Conservation (phyloP, 2,329 filamentous ascomycete genomes). For the Xylaria sp. region DNA sequence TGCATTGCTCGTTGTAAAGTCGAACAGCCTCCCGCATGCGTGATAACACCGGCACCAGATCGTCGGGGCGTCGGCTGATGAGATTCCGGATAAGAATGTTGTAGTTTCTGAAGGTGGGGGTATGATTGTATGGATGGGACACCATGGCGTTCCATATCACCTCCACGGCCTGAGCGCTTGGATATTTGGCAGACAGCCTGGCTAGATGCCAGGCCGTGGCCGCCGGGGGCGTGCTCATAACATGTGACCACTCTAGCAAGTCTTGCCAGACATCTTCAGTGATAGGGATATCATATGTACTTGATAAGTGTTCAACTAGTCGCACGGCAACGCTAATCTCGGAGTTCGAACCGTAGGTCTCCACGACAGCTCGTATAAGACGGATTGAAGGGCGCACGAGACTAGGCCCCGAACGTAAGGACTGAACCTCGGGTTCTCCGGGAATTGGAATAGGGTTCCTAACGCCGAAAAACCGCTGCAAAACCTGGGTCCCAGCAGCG, state of each 20-base stretch:
- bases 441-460: conserved; percentile 27
- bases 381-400: conserved; percentile 62
- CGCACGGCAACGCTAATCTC: conserved; percentile 68
- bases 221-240: conserved; percentile 59
- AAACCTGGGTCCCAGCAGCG: conserved; percentile 49
- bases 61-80: conserved; percentile 30
- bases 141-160: conserved; percentile 70
- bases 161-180: conserved; percentile 59
- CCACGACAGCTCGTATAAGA: conserved; percentile 74
- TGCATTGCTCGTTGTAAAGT: conserved; percentile 47
- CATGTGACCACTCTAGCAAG: conserved; percentile 74
- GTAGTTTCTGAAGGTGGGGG: conserved; percentile 67
- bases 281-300: conserved; percentile 68
- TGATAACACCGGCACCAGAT: conserved; percentile 37
- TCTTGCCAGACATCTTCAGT: conserved; percentile 70
- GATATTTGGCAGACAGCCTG: conserved; percentile 47
- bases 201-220: conserved; percentile 53
- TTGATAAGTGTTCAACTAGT: conserved; percentile 71
- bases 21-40: conserved; percentile 46
- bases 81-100: conserved; percentile 61
- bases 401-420: background rate
- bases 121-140: conserved; percentile 64
- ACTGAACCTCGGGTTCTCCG: background rate
- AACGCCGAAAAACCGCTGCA: conserved; percentile 48
- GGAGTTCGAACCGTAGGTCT: conserved; percentile 74